Conservation (phyloP, 257 asterid genomes). For the Ocimum tenuiflorum region DNA sequence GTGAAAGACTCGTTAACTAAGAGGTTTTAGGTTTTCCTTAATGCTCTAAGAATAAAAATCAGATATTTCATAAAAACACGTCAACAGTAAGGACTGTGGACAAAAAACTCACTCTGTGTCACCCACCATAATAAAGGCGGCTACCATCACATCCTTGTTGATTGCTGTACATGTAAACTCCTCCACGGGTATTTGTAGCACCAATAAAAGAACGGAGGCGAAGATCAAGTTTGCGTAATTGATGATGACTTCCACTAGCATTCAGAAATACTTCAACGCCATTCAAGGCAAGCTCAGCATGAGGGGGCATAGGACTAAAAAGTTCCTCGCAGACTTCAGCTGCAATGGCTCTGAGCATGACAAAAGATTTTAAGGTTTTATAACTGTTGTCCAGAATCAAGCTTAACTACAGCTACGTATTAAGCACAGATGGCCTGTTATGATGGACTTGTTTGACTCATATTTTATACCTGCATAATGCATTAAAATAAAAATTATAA, state of each 20-base stretch:
- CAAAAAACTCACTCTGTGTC: slow-evolving; percentile 9
- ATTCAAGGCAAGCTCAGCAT: slow-evolving; percentile 83
- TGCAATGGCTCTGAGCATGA: slow-evolving; percentile 72
- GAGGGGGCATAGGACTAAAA: slow-evolving; percentile 85
- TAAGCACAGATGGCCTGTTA: background rate
- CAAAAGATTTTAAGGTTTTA: slow-evolving; percentile 18
- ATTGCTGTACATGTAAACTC: slow-evolving; percentile 94
- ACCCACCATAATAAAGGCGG: slow-evolving; percentile 86
- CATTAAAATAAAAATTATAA: slow-evolving; percentile 1
- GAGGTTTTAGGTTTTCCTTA: background rate
- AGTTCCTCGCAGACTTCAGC: slow-evolving; percentile 97
- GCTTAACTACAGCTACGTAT: background rate
- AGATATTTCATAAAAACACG: slow-evolving; percentile 1
- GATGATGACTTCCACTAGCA: slow-evolving; percentile 99
- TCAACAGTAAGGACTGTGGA: background rate
- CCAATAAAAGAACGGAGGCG: slow-evolving; percentile 83
- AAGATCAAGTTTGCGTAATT: slow-evolving; percentile 78
- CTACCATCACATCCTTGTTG: slow-evolving; percentile 98
- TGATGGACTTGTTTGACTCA: background rate
- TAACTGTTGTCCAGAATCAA: background rate
- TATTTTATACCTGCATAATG: slow-evolving; percentile 4
- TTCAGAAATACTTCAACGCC: slow-evolving; percentile 94
- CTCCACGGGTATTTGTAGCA: slow-evolving; percentile 94
- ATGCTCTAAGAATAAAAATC: slow-evolving; percentile 6
- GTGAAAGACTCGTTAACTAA: background rate